These are phyloP conservation scores for Leishmania amazonensis DNA, from an alignment of 208 protist species.

Conservation along the genomic window DNA sequence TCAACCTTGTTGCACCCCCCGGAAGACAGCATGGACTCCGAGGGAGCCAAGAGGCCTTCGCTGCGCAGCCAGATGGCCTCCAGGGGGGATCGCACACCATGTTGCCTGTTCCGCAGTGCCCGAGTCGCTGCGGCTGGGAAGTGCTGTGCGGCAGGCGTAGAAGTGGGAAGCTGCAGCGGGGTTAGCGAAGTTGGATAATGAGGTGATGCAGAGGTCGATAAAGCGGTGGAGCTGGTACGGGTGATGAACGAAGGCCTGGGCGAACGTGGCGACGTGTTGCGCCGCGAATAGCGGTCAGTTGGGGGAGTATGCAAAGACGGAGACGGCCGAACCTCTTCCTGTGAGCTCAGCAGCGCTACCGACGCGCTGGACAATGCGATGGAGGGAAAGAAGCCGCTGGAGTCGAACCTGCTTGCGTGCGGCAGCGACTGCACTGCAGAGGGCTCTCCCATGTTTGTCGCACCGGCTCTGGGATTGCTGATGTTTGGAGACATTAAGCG, in stretches of 20 bases:
- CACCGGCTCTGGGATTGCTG: not conserved
- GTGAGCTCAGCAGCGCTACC: not conserved
- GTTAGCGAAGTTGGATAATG: not conserved
- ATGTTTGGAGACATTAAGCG: not conserved
- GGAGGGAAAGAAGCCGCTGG: not conserved
- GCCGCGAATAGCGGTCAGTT: not conserved
- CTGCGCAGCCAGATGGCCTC: constrained; percentile 4
- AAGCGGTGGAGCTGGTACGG: not conserved
- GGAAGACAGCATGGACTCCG: not conserved
- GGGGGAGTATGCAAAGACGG: not conserved
- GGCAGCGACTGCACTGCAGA: not conserved
- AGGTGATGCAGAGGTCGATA: not conserved
- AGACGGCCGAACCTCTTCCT: constrained; percentile 6
- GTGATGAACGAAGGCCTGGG: not conserved
- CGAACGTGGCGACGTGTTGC: not conserved
- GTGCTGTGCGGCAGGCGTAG: not conserved
- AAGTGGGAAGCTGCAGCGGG: not conserved
- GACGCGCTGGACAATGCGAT: not conserved
- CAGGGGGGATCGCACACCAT: not conserved
- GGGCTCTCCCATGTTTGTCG: not conserved
- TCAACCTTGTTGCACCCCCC: constrained; percentile 1
- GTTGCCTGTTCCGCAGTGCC: not conserved
- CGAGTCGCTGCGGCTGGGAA: not conserved
- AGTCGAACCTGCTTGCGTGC: not conserved
- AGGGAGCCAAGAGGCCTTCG: not conserved